Evolutionary conservation across 2,329 filamentous ascomycete species (phyloP).

Genomic region (Calonectria pseudoturangicola): DNA sequence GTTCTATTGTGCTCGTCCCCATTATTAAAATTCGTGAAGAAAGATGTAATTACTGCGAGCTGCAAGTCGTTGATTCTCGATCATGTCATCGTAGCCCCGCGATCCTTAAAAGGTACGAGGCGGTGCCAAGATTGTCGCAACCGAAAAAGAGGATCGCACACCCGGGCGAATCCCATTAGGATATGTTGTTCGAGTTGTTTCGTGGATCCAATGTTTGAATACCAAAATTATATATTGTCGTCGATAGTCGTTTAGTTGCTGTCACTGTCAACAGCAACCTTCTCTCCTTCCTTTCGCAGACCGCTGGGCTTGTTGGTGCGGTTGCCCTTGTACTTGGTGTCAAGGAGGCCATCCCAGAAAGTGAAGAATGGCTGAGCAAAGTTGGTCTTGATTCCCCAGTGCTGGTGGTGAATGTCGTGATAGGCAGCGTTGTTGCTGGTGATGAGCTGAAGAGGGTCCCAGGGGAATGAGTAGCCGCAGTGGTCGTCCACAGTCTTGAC

Average conservation of each 20-base stretch:
- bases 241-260: slow-evolving; percentile 46
- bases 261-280: slow-evolving; percentile 43
- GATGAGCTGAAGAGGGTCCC: slow-evolving; percentile 93
- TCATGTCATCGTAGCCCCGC: slow-evolving; percentile 46
- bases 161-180: slow-evolving; percentile 43
- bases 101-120: slow-evolving; percentile 47
- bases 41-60: slow-evolving; percentile 50
- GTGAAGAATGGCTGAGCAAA: slow-evolving; percentile 95
- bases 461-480: slow-evolving; percentile 96
- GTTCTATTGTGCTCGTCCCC: slow-evolving; percentile 42
- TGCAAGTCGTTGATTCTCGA: slow-evolving; percentile 49
- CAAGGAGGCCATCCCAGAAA: slow-evolving; percentile 90
- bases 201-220: slow-evolving; percentile 47
- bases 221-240: slow-evolving; percentile 43
- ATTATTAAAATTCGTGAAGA: slow-evolving; percentile 53
- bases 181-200: slow-evolving; percentile 44
- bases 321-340: slow-evolving; percentile 87
- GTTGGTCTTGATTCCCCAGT: slow-evolving; percentile 98
- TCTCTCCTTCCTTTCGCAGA: slow-evolving; percentile 53
- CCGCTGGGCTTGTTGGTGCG: slow-evolving; percentile 63
- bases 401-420: slow-evolving; percentile 99
- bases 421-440: slow-evolving; percentile 97
- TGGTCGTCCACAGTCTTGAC: slow-evolving; percentile 99
- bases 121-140: slow-evolving; percentile 37
- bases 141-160: slow-evolving; percentile 44